Conservation (phyloP, 108 stramenopile genomes). For the Skeletonema menzelii region DNA sequence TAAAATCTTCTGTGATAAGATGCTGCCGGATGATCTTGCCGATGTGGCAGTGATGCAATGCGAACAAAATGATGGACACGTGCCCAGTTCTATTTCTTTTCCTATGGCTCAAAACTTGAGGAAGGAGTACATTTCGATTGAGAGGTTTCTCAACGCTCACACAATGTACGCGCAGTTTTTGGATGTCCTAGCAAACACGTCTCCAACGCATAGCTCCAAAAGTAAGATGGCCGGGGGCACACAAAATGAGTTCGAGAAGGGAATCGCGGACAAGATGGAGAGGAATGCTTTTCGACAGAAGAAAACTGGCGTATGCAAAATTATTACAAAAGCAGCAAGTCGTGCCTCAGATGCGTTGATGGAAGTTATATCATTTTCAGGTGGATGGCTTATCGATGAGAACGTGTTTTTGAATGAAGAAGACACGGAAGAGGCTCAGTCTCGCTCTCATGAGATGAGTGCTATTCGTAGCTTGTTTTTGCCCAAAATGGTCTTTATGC, state of each 20-base stretch:
- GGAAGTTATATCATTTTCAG: constrained; percentile 58
- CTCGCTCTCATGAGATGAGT: constrained; percentile 47
- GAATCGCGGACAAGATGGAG: constrained; percentile 55
- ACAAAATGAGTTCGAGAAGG: constrained; percentile 34
- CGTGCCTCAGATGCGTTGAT: constrained; percentile 49
- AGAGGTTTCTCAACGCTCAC: constrained; percentile 30
- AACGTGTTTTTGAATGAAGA: constrained; percentile 18
- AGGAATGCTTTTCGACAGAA: constrained; percentile 42
- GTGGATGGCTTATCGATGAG: constrained; percentile 74
- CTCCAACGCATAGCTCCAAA: constrained; percentile 33
- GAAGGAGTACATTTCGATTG: constrained; percentile 35
- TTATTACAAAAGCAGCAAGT: constrained; percentile 51
- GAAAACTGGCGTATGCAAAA: constrained; percentile 41
- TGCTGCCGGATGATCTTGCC: constrained; percentile 30
- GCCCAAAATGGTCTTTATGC: constrained; percentile 56
- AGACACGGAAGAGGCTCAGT: constrained; percentile 30
- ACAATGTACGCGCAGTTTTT: constrained; percentile 30
- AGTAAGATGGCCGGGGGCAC: constrained; percentile 1
- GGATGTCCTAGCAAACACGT: constrained; percentile 31
- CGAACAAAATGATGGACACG: not conserved
- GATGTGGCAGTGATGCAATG: constrained; percentile 27
- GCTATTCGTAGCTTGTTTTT: constrained; percentile 51
- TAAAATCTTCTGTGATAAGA: constrained; percentile 29
- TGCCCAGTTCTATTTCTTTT: constrained; percentile 14
- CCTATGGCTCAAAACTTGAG: constrained; percentile 26